Conservation (phyloP, 176 grass and related monocot species). For the Cenchrus fungigraminus region DNA sequence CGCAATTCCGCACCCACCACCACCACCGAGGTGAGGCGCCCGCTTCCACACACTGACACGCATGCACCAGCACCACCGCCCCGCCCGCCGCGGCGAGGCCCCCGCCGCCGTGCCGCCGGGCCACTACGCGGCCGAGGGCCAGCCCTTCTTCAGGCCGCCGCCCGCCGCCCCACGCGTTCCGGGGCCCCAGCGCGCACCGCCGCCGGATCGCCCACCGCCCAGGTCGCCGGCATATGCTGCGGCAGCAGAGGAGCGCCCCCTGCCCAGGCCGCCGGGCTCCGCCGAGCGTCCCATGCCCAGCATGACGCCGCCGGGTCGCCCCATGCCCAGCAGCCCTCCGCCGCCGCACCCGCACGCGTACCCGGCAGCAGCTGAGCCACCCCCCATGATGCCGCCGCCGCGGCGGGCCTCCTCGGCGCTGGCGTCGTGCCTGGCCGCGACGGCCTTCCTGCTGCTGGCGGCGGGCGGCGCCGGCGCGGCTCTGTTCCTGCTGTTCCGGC, state of each 20-base stretch:
- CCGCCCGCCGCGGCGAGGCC: background rate
- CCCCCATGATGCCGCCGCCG: background rate
- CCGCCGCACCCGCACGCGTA: background rate
- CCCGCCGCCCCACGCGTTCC: background rate
- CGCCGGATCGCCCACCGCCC: background rate
- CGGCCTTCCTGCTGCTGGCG: conserved; percentile 63
- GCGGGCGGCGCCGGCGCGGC: conserved; percentile 21
- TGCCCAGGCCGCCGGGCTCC: background rate
- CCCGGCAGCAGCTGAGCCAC: too few species aligned
- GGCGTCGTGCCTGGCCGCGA: conserved; percentile 61
- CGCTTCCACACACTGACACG: conserved; percentile 8
- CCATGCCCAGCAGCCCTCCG: background rate
- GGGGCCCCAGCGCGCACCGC: background rate
- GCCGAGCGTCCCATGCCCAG: background rate
- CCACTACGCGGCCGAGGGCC: background rate
- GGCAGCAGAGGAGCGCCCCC: background rate
- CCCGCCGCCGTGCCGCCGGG: background rate
- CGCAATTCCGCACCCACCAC: too few species aligned
- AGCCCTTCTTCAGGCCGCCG: background rate
- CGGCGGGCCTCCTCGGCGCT: conserved; percentile 33
- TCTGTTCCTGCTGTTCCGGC: conserved; percentile 79
- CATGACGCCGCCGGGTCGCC: background rate
- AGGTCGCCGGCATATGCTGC: background rate
- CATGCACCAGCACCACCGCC: background rate
- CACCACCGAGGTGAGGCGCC: too few species aligned